Conservation (phyloP, 768 basidiomycete genomes). For the Lactarius vividus region DNA sequence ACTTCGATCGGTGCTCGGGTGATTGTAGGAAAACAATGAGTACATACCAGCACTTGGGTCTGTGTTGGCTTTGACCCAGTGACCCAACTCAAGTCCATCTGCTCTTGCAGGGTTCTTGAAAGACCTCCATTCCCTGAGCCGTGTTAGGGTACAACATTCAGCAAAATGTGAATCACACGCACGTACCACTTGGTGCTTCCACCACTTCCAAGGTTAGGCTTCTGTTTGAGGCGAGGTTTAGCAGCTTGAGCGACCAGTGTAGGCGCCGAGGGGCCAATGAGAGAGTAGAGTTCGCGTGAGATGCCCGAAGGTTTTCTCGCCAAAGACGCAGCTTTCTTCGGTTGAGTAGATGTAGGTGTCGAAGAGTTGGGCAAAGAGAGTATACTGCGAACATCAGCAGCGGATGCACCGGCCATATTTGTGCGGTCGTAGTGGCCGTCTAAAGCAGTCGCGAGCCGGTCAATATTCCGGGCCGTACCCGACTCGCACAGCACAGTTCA, state of each 20-base stretch:
- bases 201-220: slow-evolving; percentile 67
- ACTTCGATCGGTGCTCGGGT: not conserved
- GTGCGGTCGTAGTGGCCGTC: not conserved
- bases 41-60: slow-evolving; percentile 55
- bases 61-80: slow-evolving; percentile 74
- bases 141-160: not conserved
- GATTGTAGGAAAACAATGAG: not conserved
- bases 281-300: slow-evolving; percentile 85
- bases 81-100: slow-evolving; percentile 66
- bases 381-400: slow-evolving; percentile 82
- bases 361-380: slow-evolving; percentile 55
- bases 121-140: slow-evolving; percentile 65
- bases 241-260: slow-evolving; percentile 75
- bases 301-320: slow-evolving; percentile 83
- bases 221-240: slow-evolving; percentile 84
- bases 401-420: slow-evolving; percentile 59
- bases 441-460: not conserved
- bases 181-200: slow-evolving; percentile 78
- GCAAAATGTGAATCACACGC: slow-evolving; percentile 5
- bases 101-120: slow-evolving; percentile 73
- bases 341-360: slow-evolving; percentile 45
- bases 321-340: slow-evolving; percentile 40
- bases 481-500: not conserved
- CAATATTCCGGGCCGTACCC: slow-evolving; percentile 7
- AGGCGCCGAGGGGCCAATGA: slow-evolving; percentile 93